Evolutionary conservation across 768 basidiomycete species (phyloP), one percentile per base, ranked within the genome.

Genomic region (Sporobolomyces roseus): DNA sequence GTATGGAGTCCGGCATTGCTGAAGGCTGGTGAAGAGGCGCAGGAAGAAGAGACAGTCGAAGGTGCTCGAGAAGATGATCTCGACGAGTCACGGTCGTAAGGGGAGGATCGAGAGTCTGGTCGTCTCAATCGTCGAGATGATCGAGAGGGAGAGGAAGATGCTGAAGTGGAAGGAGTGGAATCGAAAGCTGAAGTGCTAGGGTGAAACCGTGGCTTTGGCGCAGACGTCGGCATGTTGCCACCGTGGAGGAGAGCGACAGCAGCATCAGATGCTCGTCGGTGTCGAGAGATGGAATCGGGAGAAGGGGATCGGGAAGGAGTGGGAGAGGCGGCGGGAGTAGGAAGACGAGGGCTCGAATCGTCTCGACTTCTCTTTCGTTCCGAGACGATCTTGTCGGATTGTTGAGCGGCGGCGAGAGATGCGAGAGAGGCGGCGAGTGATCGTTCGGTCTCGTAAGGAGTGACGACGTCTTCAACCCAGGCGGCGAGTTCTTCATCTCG

Each of bases 231-330:
- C 49, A 53, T 62, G 53, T 56, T 56, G 41, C 68, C 58, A 4
- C 60, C 71, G 38, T 65, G 67, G 2, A 76, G 70, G 48, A 76
- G 63, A 8, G 75, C 75, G 49, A 74, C 52, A 23, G 75, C 75
- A 8, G 75, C 75, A 27, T 76, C 71, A 13, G 65, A 66, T 9
- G 75, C 75, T 30, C 68, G 61, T 33, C 70, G 69, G 61, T 76
- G 75, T 25, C 75, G 71, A 30, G 58, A 29, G 27, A 68, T 48
- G 12, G 68, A 72, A 36, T 64, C 56, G 27, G 72, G 68, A 8
- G 68, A 70, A 17, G 70, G 66, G 5, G 71, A 72, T 43, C 63
- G 67, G 16, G 71, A 72, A 14, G 63, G 67, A 27, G 66, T 63
- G 14, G 71, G 55, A 16, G 71, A 68, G 16, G 58, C 35, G 51